These are phyloP conservation scores for Acer negundo DNA, from an alignment of 345 rosid genomes.

Conservation along the genomic window DNA sequence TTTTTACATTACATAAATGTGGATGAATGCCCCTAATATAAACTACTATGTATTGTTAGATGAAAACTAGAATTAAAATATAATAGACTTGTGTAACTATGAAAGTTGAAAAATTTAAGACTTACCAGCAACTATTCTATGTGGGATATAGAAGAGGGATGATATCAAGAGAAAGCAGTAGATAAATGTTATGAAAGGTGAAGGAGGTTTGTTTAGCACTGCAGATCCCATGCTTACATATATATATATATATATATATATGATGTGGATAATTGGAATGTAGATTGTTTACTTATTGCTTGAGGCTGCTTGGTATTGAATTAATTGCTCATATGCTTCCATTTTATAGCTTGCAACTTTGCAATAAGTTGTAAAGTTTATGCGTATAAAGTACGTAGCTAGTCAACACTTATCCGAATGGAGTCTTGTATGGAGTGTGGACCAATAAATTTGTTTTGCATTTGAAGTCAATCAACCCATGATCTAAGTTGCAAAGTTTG, in stretches of 20 bases:
- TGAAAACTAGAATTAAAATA: too few relatives aligned
- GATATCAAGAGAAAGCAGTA: neutral
- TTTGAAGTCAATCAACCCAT: neutral
- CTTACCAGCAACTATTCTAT: neutral
- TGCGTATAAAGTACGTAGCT: neutral
- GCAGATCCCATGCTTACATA: neutral
- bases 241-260: too few relatives aligned
- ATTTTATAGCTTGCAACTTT: neutral
- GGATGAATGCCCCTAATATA: too few relatives aligned
- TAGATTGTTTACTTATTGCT: too few relatives aligned
- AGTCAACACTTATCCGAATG: too few relatives aligned
- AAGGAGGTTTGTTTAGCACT: neutral
- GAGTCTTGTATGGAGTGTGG: too few relatives aligned
- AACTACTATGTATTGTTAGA: too few relatives aligned
- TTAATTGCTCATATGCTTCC: neutral
- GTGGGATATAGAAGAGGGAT: neutral
- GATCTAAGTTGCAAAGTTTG: too few relatives aligned
- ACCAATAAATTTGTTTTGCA: neutral
- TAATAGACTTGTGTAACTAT: too few relatives aligned
- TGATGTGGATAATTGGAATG: neutral
- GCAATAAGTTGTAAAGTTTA: neutral
- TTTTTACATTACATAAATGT: too few relatives aligned
- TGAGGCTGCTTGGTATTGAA: too few relatives aligned
- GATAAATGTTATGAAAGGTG: neutral
- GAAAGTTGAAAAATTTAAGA: too few relatives aligned